Base-by-base conservation (phyloP, 164 flowering plant genomes). In the Piper betle region DNA sequence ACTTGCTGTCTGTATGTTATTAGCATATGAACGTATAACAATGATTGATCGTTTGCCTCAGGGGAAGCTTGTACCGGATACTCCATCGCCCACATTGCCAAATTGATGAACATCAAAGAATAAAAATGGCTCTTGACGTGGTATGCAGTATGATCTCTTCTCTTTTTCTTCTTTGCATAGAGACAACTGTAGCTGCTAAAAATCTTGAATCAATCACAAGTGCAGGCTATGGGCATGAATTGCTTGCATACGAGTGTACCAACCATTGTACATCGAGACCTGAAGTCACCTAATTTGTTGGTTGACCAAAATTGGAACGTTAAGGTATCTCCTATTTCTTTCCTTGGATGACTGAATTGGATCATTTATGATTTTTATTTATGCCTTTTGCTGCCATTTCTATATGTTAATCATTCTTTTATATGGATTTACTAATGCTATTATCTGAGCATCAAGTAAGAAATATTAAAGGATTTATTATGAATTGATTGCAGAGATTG, bases 121-220 rank as follows among this genome's bases (percentile, higher is more conserved):
- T 93, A 60, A 93, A 79, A 74, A 93, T 94, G 99, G 99, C 97
- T 60, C 90, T 94, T 55, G 97, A 94, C 80, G 99, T 94, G 99
- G 99, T 94, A 82, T 63, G 75, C n/a, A 37, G 52, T 54, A 41
- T 6, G 41, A 57, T 3, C 9, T 4, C 50, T 46, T 46, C 11
- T 46, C 10, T 46, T 10, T 6, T 46, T 46, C 10, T 46, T 10
- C 3, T 46, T 46, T 46, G 3, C 15, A 46, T 46, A 5, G 11
- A 46, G 15, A 3, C 3, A 46, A 15, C 50, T 46, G 15, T 43
- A 43, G 42, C n/a, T 42, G 3, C 13, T 17, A 37, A 46, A 6
- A 46, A n/a, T 57, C 10, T 64, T 37, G 10, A 39, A 43, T 39
- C 37, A 16, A 55, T 39, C 33, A 13, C 15, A 46, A 46, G 50